A percentile compares a stretch with the other conserved stretches of the same genome.
Evolutionary conservation across 2,329 filamentous ascomycete genomes (phyloP).

Genomic region (Didymella pinodella): DNA sequence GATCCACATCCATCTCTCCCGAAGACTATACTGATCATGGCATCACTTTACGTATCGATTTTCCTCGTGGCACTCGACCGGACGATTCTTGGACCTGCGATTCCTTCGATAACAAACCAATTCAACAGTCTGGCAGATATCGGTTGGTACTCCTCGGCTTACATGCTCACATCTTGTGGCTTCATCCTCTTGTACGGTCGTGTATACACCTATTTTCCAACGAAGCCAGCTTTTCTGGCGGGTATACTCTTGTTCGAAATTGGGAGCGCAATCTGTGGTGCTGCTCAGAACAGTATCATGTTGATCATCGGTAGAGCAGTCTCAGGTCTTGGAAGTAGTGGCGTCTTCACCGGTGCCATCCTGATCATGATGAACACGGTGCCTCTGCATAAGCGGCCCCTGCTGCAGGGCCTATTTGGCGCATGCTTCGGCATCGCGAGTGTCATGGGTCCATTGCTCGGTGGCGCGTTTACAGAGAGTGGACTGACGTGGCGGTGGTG

Average conservation of each 20-base stretch:
- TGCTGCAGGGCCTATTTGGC: constrained; percentile 52
- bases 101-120: constrained; percentile 57
- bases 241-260: constrained; percentile 58
- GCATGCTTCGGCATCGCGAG: constrained; percentile 51
- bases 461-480: constrained; percentile 54
- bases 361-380: constrained; percentile 46
- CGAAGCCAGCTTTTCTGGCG: constrained; percentile 60
- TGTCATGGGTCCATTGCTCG: constrained; percentile 56
- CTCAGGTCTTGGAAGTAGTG: constrained; percentile 42
- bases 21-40: constrained; percentile 41
- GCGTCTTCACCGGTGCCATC: constrained; percentile 46
- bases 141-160: constrained; percentile 54
- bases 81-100: constrained; percentile 57
- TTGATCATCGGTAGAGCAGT: constrained; percentile 45
- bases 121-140: constrained; percentile 54
- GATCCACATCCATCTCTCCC: constrained; percentile 32
- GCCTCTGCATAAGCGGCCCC: constrained; percentile 54
- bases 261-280: constrained; percentile 63
- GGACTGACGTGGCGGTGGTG: constrained; percentile 57
- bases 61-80: constrained; percentile 50
- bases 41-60: constrained; percentile 44
- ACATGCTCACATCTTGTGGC: constrained; percentile 51
- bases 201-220: constrained; percentile 57
- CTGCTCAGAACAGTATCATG: constrained; percentile 46
- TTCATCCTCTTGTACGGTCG: constrained; percentile 57